These are phyloP conservation scores for Casuarina equisetifolia DNA, from an alignment of 306 rosid genomes.

Conservation along the genomic window DNA sequence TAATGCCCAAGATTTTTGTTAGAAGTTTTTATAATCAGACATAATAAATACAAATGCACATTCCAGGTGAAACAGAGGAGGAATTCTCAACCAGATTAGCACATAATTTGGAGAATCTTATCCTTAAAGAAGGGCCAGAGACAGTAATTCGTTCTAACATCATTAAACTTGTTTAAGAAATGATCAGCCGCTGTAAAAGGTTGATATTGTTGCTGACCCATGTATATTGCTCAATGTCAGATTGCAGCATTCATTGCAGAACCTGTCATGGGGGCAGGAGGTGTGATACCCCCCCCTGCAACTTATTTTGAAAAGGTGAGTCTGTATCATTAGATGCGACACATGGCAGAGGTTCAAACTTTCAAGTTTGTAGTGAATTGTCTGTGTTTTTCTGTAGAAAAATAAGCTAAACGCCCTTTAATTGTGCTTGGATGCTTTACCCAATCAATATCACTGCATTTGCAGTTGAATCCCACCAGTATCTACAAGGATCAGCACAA, in stretches of 20 bases:
- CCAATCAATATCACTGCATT: not conserved
- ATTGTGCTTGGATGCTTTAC: slow-evolving; percentile 1
- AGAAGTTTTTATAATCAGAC: slow-evolving; percentile 9
- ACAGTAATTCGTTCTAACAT: slow-evolving; percentile 49
- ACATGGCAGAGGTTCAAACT: slow-evolving; percentile 12
- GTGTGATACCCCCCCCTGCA: slow-evolving; percentile 86
- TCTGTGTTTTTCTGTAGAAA: not conserved
- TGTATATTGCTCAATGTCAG: slow-evolving; percentile 38
- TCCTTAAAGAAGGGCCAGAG: slow-evolving; percentile 90
- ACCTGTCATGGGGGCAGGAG: slow-evolving; percentile 98
- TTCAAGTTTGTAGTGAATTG: slow-evolving; percentile 18
- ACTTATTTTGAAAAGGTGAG: slow-evolving; percentile 89
- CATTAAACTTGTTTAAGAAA: slow-evolving; percentile 15
- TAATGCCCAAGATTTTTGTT: slow-evolving; percentile 10
- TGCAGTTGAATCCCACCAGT: not conserved
- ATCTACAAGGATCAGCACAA: not conserved
- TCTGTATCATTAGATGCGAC: slow-evolving; percentile 16
- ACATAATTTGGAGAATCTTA: slow-evolving; percentile 76
- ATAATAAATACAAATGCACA: slow-evolving; percentile 28
- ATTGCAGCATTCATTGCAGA: slow-evolving; percentile 98
- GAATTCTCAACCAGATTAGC: slow-evolving; percentile 91
- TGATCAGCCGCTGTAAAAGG: slow-evolving; percentile 11
- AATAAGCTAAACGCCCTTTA: slow-evolving; percentile 11
- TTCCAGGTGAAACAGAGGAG: slow-evolving; percentile 92
- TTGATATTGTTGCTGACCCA: slow-evolving; percentile 16